Evolutionary conservation across 768 basidiomycete genomes (phyloP), one percentile per base, ranked within the genome.

Genomic region (Tulasnella calospora): DNA sequence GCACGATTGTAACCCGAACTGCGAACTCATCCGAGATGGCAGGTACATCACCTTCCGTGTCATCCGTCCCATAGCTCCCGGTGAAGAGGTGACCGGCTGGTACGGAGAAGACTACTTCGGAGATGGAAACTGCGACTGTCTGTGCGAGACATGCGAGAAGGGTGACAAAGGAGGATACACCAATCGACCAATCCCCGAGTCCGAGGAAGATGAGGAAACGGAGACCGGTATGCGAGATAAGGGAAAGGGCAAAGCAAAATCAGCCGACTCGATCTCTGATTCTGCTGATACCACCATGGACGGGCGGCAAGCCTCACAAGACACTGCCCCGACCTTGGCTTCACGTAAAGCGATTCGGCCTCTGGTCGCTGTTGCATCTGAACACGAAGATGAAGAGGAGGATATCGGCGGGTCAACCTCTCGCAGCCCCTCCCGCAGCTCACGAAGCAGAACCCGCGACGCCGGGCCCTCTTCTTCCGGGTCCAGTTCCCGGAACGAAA

Each of bases 1-100:
- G 94, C 94, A 95, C 83, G 94, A 95, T 83, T 95, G 94, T 83
- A 90, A 94, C 79, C 92, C 95, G 82, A 95, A 95, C 83, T 93
- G 92, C 74, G 94, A 95, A 82, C 87, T 95, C 76, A 94, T 95
- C 82, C 92, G 94, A 70, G 92, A 94, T 85, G 94, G 94, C 71
- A 90, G 90, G 83, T 94, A 94, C 83, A 95, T 95, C 85, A 95
- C 94, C 36, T 95, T 95, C 85, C 90, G 93, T 57, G 92, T 92
- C 78, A 87, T 94, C 83, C 89, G 90, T 84, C 88, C 90, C 77
- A 94, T 95, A 82, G 87, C 88, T 61, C 85, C 92, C 35, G 94
- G 94, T 41, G 94, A 95, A 84, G 94, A 95, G 84, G 92, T 95
- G 70, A 94, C 94, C 40, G 94, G 94, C 61, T 93, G 94, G 83